Conservation (phyloP, 257 asterid species). For the Solanum chiquidenum region DNA sequence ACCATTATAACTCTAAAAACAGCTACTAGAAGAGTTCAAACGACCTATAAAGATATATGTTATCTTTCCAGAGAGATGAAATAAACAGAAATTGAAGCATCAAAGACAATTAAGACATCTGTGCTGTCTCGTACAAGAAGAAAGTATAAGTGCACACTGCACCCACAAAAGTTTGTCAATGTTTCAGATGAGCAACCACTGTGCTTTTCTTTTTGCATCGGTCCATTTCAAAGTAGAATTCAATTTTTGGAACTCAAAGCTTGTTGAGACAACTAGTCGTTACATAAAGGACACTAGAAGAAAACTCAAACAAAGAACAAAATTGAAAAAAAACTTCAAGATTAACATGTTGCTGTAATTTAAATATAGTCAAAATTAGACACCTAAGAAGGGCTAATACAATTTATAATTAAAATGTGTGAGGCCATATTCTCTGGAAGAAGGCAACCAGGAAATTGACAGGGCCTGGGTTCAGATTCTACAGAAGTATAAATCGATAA, state of each 20-base stretch:
- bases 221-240: not conserved
- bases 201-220: not conserved
- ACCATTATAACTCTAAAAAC: not conserved
- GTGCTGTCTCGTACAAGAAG: not conserved
- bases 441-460: not conserved
- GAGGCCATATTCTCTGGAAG: not conserved
- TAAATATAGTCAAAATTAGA: not conserved
- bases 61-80: not conserved
- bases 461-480: not conserved
- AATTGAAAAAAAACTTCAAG: not conserved
- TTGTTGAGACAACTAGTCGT: not conserved
- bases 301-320: not conserved
- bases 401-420: not conserved
- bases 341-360: not conserved
- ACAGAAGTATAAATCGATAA: not conserved
- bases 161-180: not conserved
- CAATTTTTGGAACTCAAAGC: not conserved
- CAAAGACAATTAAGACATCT: not conserved
- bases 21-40: not conserved
- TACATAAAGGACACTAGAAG: not conserved
- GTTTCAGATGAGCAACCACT: not conserved
- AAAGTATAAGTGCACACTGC: not conserved
- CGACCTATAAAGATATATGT: not conserved
- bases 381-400: not conserved
- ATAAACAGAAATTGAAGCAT: not conserved